phyloP scores from a whole-genome alignment of 2,329 filamentous ascomycete genomes.

The Geosmithia morbida region DNA sequence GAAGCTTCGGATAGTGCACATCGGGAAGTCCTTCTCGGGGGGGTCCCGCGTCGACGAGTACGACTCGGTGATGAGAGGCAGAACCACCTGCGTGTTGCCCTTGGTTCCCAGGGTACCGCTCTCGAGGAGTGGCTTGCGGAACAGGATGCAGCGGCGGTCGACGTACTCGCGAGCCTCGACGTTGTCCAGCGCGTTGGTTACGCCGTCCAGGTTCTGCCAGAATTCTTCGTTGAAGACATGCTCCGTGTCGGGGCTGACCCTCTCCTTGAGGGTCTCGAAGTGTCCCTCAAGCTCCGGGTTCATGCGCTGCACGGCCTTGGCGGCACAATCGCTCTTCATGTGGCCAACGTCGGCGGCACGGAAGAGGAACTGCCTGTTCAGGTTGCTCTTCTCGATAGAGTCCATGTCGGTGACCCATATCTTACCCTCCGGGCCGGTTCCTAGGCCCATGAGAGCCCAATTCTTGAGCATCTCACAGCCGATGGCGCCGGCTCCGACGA shows the following conservation, averaged over 20 bases:
- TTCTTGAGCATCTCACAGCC: constrained; percentile 99
- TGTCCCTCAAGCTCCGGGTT: constrained; percentile 84
- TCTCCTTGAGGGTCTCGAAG: constrained; percentile 74
- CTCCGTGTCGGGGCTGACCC: constrained; percentile 85
- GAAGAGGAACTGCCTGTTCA: constrained; percentile 96
- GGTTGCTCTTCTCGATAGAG: constrained; percentile 95
- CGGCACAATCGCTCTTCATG: constrained; percentile 92
- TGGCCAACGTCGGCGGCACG: constrained; percentile 83
- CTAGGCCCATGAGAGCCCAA: constrained; percentile 97
- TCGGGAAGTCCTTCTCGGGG: constrained; percentile 95
- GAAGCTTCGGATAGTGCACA: constrained; percentile 96
- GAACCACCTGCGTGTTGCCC: constrained; percentile 92
- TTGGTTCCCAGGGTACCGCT: constrained; percentile 98
- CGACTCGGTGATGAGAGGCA: constrained; percentile 85
- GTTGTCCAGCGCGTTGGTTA: constrained; percentile 96
- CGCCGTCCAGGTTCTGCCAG: constrained; percentile 75
- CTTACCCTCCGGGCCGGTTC: constrained; percentile 72
- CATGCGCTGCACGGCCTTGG: constrained; percentile 82
- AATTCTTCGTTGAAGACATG: constrained; percentile 89
- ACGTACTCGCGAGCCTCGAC: constrained; percentile 95
- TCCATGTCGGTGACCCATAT: constrained; percentile 97
- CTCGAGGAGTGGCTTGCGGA: constrained; percentile 91
- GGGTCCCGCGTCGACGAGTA: constrained; percentile 94
- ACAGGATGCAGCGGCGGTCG: constrained; percentile 92
- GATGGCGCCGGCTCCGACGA: constrained; percentile 93